Conservation (phyloP, 2,329 filamentous ascomycete genomes). For the Anisogramma anomala region DNA sequence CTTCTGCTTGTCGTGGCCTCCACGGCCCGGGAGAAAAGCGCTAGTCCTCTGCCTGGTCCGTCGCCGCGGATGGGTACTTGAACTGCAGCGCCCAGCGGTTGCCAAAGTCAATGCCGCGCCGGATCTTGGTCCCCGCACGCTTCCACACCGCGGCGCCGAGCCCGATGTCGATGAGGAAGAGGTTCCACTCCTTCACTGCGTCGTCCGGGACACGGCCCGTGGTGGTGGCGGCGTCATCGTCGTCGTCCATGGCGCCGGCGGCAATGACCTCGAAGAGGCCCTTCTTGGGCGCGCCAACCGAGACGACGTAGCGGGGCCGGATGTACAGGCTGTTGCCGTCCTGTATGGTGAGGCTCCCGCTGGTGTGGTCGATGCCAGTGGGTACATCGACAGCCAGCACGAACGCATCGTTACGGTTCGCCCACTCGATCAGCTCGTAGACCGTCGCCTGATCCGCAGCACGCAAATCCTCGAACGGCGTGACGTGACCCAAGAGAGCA, state of each 20-base stretch:
- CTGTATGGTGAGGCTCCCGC: conserved; percentile 52
- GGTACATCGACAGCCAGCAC: conserved; percentile 85
- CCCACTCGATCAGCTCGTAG: conserved; percentile 87
- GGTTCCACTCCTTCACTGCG: conserved; percentile 49
- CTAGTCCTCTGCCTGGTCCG: conserved; percentile 17
- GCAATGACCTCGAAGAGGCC: conserved; percentile 70
- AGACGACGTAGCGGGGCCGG: conserved; percentile 69
- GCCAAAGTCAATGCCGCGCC: conserved; percentile 80
- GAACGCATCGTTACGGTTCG: conserved; percentile 73
- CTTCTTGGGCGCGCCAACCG: conserved; percentile 75
- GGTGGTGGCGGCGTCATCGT: conserved; percentile 23
- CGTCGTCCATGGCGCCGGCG: conserved; percentile 40
- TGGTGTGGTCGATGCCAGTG: conserved; percentile 72
- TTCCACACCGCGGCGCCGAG: conserved; percentile 74
- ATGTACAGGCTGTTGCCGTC: conserved; percentile 74
- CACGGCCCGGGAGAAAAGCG: not conserved
- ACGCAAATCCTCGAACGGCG: conserved; percentile 78
- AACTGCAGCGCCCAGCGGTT: conserved; percentile 74
- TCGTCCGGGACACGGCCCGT: conserved; percentile 29
- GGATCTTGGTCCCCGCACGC: conserved; percentile 67
- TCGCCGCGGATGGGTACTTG: conserved; percentile 31
- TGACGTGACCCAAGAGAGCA: conserved; percentile 73
- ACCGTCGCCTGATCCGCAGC: conserved; percentile 72
- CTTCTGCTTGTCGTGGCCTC: not conserved
- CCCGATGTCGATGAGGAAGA: conserved; percentile 80